Conservation (phyloP, 2,329 filamentous ascomycete species). For the Nothophaeocryptopus gaeumannii region DNA sequence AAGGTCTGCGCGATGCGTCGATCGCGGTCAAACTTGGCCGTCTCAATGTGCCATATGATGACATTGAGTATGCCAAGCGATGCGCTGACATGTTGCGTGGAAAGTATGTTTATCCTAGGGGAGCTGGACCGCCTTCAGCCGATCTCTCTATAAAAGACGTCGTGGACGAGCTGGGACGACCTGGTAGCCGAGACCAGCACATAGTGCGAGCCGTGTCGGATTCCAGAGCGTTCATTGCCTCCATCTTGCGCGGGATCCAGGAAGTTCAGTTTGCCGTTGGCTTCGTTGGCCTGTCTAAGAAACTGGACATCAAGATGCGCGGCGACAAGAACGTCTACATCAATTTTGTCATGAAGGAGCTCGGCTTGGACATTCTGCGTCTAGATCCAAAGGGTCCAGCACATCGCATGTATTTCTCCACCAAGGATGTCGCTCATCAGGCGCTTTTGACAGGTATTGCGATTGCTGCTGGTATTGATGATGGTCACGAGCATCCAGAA, state of each 20-base stretch:
- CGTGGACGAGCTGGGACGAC: slow-evolving; percentile 69
- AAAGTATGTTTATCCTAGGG: slow-evolving; percentile 33
- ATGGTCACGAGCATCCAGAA: slow-evolving; percentile 81
- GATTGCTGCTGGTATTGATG: slow-evolving; percentile 85
- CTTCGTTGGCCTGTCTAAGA: slow-evolving; percentile 82
- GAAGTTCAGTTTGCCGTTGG: slow-evolving; percentile 95
- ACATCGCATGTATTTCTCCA: slow-evolving; percentile 97
- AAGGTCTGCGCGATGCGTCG: slow-evolving; percentile 85
- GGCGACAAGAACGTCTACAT: slow-evolving; percentile 70
- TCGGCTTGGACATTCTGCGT: slow-evolving; percentile 87
- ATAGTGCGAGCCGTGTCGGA: slow-evolving; percentile 83
- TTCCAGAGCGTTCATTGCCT: slow-evolving; percentile 87
- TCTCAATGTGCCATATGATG: slow-evolving; percentile 86
- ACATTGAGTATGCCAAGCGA: slow-evolving; percentile 64
- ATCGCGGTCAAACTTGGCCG: slow-evolving; percentile 88
- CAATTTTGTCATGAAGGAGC: slow-evolving; percentile 92
- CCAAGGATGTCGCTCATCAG: slow-evolving; percentile 90
- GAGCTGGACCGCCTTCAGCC: slow-evolving; percentile 34
- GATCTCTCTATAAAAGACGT: slow-evolving; percentile 69
- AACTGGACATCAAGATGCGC: slow-evolving; percentile 65
- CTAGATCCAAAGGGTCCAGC: slow-evolving; percentile 89
- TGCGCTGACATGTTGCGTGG: slow-evolving; percentile 52
- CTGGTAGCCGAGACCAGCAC: slow-evolving; percentile 64
- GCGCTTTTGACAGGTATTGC: slow-evolving; percentile 88
- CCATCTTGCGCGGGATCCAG: slow-evolving; percentile 86